Evolutionary conservation across 2,329 filamentous ascomycete genomes (phyloP).

Genomic region (Reticulascus tulasneorum): DNA sequence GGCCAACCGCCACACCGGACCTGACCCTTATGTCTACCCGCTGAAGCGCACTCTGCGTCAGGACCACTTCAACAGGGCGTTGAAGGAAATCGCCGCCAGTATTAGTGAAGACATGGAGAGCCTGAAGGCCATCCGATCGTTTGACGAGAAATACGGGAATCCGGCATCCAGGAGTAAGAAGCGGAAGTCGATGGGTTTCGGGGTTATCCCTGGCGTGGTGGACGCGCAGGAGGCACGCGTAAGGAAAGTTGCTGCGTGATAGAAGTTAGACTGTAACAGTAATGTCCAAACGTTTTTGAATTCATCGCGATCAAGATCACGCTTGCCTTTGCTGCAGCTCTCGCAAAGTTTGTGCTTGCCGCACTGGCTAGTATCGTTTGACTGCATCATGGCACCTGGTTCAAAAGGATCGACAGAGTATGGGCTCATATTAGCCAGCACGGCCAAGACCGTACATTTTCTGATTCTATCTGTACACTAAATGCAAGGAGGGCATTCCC

Average conservation of each 20-base stretch:
- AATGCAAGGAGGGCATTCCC: too few species aligned
- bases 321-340: too few species aligned
- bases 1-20: conserved; percentile 31
- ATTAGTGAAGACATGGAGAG: conserved; percentile 92
- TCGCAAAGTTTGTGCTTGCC: too few species aligned
- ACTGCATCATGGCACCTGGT: too few species aligned
- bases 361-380: too few species aligned
- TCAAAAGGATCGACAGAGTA: too few species aligned
- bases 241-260: conserved; percentile 18
- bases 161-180: conserved; percentile 47
- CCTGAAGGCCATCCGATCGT: conserved; percentile 82
- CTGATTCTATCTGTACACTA: too few species aligned
- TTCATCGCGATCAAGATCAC: too few species aligned
- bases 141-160: conserved; percentile 93
- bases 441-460: too few species aligned
- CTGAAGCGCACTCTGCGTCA: conserved; percentile 61
- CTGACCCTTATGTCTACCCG: conserved; percentile 56
- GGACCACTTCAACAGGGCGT: conserved; percentile 78
- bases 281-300: too few species aligned
- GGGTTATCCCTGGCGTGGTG: conserved; percentile 33
- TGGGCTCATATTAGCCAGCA: too few species aligned
- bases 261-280: too few species aligned
- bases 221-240: conserved; percentile 45
- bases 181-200: conserved; percentile 56
- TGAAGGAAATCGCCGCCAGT: conserved; percentile 85